phyloP scores from a whole-genome alignment of 73 alveolate genomes.

The Uronychia setigera region DNA sequence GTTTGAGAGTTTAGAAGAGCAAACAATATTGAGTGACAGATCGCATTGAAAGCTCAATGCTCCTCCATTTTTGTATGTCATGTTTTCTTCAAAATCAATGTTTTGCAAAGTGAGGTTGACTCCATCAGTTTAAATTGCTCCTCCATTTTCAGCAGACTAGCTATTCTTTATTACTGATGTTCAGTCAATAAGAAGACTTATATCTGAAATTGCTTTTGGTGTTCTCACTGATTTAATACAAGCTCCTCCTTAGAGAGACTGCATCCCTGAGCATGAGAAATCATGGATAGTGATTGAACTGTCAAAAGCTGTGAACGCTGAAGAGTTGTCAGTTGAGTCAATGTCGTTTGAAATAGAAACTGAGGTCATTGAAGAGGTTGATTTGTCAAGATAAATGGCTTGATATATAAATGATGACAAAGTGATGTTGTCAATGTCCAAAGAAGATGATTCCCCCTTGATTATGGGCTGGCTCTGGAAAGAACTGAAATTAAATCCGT shows the following conservation, averaged over 20 bases:
- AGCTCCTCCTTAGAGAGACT: too few species aligned
- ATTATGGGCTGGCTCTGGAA: not conserved
- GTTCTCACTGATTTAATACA: too few species aligned
- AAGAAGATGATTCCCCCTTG: not conserved
- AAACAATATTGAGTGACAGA: too few species aligned
- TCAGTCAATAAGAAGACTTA: too few species aligned
- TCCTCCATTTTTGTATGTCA: not conserved
- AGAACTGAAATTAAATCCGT: too few species aligned
- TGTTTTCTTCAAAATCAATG: not conserved
- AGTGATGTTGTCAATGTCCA: not conserved
- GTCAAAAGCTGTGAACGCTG: too few species aligned
- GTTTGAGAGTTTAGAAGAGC: not conserved
- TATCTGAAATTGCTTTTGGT: too few species aligned
- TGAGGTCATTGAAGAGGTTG: not conserved
- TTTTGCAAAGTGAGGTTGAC: not conserved
- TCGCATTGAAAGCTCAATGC: not conserved
- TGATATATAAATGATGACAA: not conserved
- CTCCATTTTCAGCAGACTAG: not conserved
- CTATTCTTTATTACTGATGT: not conserved
- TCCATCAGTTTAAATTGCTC: not conserved
- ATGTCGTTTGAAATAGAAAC: not conserved
- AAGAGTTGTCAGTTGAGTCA: too few species aligned
- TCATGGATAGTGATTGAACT: too few species aligned
- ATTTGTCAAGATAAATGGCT: not conserved
- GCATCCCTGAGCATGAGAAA: too few species aligned